phyloP scores from a whole-genome alignment of 192 early-diverging fungal genomes.

The Backusella mclennaniae region DNA sequence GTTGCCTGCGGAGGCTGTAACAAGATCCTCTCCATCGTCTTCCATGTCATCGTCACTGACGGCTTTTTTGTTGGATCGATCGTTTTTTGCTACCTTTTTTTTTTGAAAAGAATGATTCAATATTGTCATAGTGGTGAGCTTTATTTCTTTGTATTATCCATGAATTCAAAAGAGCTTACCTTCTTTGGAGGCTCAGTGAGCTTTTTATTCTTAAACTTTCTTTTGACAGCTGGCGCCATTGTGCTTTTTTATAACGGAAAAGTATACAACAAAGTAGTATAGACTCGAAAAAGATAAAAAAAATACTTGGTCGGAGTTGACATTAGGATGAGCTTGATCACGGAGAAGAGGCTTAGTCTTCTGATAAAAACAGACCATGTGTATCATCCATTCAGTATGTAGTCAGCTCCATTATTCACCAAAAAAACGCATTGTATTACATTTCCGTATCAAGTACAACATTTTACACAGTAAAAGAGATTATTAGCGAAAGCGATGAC shows the following conservation, averaged over 20 bases:
- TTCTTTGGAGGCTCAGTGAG: neutral
- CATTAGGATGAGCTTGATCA: neutral
- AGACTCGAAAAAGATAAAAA: conserved; percentile 1
- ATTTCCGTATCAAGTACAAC: no score
- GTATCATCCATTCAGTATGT: no score
- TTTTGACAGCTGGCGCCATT: conserved; percentile 20
- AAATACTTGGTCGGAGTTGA: neutral
- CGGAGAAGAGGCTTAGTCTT: neutral
- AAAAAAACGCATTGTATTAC: no score
- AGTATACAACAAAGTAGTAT: neutral
- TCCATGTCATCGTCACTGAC: conserved; percentile 5
- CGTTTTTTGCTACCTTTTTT: neutral
- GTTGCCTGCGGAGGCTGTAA: conserved; percentile 18
- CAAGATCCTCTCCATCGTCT: conserved; percentile 31
- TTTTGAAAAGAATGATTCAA: neutral
- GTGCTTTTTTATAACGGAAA: neutral
- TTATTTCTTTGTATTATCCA: neutral
- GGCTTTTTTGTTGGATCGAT: neutral
- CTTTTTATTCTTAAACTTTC: conserved; percentile 13
- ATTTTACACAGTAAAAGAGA: neutral
- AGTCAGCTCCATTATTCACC: no score
- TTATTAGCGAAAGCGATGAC: neutral
- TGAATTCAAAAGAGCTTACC: neutral
- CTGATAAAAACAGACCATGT: neutral
- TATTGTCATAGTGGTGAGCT: neutral